phyloP scores from a whole-genome alignment of 83 land plant genomes.

The Picea abies region DNA sequence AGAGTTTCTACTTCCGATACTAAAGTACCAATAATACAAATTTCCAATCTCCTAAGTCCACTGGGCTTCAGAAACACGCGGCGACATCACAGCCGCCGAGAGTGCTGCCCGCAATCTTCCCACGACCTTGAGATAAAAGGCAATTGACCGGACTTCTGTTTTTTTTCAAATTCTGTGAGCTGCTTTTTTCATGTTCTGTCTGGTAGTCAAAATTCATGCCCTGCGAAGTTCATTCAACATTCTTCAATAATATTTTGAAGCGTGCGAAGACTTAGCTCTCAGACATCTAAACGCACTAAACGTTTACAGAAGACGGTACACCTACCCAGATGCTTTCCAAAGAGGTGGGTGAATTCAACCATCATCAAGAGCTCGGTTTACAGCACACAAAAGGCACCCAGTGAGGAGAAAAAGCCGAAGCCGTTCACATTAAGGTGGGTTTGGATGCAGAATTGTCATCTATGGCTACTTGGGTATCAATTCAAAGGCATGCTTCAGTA shows the following conservation, averaged over 20 bases:
- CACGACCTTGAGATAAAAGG: too few species aligned
- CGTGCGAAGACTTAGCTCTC: too few species aligned
- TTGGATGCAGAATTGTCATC: neutral
- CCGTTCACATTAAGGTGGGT: neutral
- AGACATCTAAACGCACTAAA: neutral
- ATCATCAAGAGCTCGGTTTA: neutral
- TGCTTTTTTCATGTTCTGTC: too few species aligned
- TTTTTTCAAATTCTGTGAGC: neutral
- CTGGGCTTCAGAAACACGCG: neutral
- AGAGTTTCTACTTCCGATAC: too few species aligned
- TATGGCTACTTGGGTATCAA: slow-evolving; percentile 5
- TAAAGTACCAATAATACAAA: neutral
- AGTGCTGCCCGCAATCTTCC: too few species aligned
- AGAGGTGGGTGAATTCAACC: neutral
- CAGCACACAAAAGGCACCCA: neutral
- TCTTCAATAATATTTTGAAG: too few species aligned
- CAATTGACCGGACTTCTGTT: neutral
- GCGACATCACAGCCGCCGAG: neutral
- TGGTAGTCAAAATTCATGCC: too few species aligned
- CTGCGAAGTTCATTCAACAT: too few species aligned
- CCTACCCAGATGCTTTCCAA: neutral
- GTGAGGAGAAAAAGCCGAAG: neutral
- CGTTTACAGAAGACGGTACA: too few species aligned
- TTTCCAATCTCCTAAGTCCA: neutral
- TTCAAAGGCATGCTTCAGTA: neutral